These are phyloP conservation scores for Zymoseptoria tritici DNA, from an alignment of 2,329 filamentous ascomycete genomes.

Conservation along the genomic window DNA sequence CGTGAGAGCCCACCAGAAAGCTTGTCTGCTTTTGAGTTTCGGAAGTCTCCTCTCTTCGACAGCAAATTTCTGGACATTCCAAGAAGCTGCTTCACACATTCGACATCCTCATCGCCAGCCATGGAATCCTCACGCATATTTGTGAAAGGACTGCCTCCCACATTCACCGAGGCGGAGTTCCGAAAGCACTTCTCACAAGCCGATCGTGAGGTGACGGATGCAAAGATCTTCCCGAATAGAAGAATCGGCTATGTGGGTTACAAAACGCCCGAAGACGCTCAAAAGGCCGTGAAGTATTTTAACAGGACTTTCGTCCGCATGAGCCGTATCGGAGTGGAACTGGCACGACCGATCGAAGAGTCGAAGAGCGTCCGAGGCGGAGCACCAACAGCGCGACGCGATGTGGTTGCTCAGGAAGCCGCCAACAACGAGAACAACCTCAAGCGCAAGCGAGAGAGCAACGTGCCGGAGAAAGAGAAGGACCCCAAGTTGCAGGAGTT, in stretches of 20 bases:
- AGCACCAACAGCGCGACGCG: slow-evolving; percentile 13
- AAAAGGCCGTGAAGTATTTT: slow-evolving; percentile 85
- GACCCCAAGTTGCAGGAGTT: slow-evolving; percentile 83
- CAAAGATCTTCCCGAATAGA: slow-evolving; percentile 81
- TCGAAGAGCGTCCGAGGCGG: slow-evolving; percentile 20
- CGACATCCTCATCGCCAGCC: neutral
- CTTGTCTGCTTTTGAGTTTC: neutral
- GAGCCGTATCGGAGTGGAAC: slow-evolving; percentile 85
- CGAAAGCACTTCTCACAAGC: slow-evolving; percentile 73
- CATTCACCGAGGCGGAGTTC: slow-evolving; percentile 75
- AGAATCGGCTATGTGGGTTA: slow-evolving; percentile 95
- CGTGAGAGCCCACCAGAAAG: neutral
- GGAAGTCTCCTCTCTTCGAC: neutral
- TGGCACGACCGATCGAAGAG: slow-evolving; percentile 65
- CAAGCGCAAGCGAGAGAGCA: slow-evolving; percentile 61
- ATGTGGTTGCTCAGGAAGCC: slow-evolving; percentile 11
- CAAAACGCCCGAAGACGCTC: slow-evolving; percentile 71
- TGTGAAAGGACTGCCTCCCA: slow-evolving; percentile 69
- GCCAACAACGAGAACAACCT: slow-evolving; percentile 14
- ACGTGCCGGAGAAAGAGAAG: slow-evolving; percentile 38
- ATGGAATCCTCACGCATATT: slow-evolving; percentile 73
- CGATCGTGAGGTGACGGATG: slow-evolving; percentile 74
- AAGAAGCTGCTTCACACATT: neutral
- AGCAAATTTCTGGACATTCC: neutral
- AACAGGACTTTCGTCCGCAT: slow-evolving; percentile 92